Conservation (phyloP, 2,329 filamentous ascomycete species). For the Sclerotinia spermophila region DNA sequence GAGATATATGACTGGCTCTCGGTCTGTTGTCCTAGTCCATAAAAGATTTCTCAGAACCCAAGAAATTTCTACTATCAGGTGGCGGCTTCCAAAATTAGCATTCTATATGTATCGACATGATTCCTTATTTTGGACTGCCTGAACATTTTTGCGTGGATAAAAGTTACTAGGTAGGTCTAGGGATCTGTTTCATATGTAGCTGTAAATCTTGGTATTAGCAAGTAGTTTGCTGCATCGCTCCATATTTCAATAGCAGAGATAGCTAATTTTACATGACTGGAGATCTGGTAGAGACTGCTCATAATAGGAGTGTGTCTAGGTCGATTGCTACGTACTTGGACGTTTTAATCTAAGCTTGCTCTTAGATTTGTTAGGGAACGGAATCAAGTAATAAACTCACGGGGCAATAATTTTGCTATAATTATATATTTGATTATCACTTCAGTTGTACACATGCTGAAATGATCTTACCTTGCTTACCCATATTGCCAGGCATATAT, state of each 20-base stretch:
- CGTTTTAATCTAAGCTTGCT: not conserved
- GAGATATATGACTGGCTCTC: not conserved
- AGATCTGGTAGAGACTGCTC: no score
- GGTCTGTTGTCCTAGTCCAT: not conserved
- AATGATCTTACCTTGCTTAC: not conserved
- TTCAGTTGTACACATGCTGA: not conserved
- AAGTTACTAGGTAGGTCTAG: no score
- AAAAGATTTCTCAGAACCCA: not conserved
- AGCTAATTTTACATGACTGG: not conserved
- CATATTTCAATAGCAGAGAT: not conserved
- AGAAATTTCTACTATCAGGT: not conserved
- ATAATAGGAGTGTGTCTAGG: not conserved
- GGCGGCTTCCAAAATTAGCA: rapidly evolving
- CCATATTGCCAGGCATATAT: not conserved
- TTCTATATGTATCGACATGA: not conserved
- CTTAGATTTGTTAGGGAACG: not conserved
- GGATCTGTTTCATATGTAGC: no score
- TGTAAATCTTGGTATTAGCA: no score
- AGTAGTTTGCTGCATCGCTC: rapidly evolving
- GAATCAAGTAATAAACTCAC: not conserved
- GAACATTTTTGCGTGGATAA: no score
- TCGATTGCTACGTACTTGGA: not conserved
- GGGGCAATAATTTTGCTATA: not conserved
- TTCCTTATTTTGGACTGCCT: no score
- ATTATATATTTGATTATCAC: not conserved